Base-by-base conservation (phyloP, 2,329 filamentous ascomycete genomes). In the Colletotrichum lindemuthianum region DNA sequence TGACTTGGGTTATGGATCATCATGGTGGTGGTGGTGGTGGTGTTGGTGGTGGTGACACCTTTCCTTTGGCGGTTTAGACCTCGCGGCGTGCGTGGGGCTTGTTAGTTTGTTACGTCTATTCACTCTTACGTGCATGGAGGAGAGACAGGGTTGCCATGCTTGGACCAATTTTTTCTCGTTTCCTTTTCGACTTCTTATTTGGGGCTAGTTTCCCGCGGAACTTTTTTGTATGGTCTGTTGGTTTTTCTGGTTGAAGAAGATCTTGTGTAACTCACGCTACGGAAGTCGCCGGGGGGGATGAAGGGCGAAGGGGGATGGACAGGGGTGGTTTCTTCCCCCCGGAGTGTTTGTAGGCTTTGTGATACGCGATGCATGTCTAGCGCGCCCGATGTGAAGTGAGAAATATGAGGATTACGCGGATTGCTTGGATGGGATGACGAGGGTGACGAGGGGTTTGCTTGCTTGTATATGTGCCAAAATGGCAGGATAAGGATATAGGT, bases 211-310 rank as follows among this genome's bases (percentile, higher is more conserved):
- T 24, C 24, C 24, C 24, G 24, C 24, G 24, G 24, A 24, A 24
- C 24, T 24, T 24, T 24, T 24, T 24, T 24, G 24, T 24, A 24
- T 50, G 49, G 55, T 43, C 34, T 49, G 15, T 39, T 48, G 36
- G 34, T 10, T 44, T 13, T 45, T 16, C 6, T 37, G 49, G 55
- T 53, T 34, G 53, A 37, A 53, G 49, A 53, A 12, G 43, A 59
- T 52, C 43, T 66, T 66, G 63, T 66, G 63, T 50, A 57, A 63
- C 53, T 52, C 39, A 48, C 53, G 59, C 59, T 66, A 63, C 24
- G 48, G 36, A 41, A 12, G 24, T 48, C 24, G 24, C 24, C 24
- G 12, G 24, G 24, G 8, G 45, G 36, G 7, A 49, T 15, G 36
- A 6, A 8, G 39, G 12, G 15, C 34, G 53, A 49, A 41, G 45